phyloP scores from a whole-genome alignment of 1,139 yeast species.

The Pichiaceae sp. region DNA sequence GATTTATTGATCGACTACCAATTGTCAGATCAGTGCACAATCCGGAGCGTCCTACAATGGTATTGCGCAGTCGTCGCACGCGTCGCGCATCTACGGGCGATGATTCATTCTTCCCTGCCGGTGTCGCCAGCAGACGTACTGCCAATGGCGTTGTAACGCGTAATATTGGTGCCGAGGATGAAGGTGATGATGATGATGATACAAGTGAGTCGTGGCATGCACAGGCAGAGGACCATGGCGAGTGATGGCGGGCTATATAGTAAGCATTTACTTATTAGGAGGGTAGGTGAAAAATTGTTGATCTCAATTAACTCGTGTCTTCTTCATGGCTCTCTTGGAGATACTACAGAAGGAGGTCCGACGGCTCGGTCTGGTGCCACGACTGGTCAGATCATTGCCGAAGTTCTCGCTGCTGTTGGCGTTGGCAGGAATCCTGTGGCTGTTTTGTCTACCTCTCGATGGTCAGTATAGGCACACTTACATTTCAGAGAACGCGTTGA shows the following conservation, averaged over 20 bases:
- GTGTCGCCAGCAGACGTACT: constrained; percentile 46
- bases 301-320: not conserved
- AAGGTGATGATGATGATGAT: not conserved
- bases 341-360: constrained; percentile 28
- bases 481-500: constrained; percentile 89
- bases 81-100: constrained; percentile 9
- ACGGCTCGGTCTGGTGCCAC: constrained; percentile 52
- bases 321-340: constrained; percentile 23
- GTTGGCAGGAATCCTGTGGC: constrained; percentile 55
- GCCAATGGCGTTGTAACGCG: constrained; percentile 38
- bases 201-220: too few species aligned
- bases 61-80: not conserved
- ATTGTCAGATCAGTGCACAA: constrained; percentile 6
- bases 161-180: not conserved
- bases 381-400: constrained; percentile 50
- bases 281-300: too few species aligned
- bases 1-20: constrained; percentile 9
- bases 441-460: constrained; percentile 63
- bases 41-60: not conserved
- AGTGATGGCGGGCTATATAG: too few species aligned
- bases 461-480: constrained; percentile 81
- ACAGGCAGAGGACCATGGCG: too few species aligned
- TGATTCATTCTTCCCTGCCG: constrained; percentile 34
- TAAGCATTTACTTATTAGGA: too few species aligned
- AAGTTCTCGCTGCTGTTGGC: constrained; percentile 52